Evolutionary conservation across 2,329 filamentous ascomycete genomes (phyloP).

Genomic region (Claviceps quebecensis): DNA sequence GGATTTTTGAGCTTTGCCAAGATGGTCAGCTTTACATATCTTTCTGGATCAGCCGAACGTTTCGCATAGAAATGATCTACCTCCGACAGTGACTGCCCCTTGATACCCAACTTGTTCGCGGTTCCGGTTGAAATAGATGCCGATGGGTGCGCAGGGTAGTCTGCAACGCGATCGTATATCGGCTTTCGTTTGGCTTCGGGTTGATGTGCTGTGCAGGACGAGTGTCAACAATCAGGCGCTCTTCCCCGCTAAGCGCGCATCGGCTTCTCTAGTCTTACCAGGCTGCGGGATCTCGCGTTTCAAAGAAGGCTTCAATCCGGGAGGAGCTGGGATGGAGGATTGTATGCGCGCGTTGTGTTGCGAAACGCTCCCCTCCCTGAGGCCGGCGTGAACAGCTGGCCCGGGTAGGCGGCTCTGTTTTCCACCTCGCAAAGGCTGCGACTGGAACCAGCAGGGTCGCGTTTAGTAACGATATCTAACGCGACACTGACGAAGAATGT

Average conservation of each 20-base stretch:
- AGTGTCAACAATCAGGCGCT: constrained; percentile 7
- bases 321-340: constrained; percentile 25
- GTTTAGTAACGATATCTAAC: neutral
- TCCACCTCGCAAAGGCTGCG: constrained; percentile 16
- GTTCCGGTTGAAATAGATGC: constrained; percentile 20
- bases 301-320: constrained; percentile 22
- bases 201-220: constrained; percentile 28
- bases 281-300: constrained; percentile 38
- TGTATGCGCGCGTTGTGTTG: constrained; percentile 42
- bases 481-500: neutral
- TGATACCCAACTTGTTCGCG: constrained; percentile 26
- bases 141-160: constrained; percentile 26
- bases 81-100: constrained; percentile 24
- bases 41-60: neutral
- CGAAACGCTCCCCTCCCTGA: constrained; percentile 45
- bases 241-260: neutral
- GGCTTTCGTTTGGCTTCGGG: constrained; percentile 48
- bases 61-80: neutral
- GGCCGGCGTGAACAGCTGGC: constrained; percentile 15
- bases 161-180: constrained; percentile 38
- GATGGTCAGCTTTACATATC: neutral
- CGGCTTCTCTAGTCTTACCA: constrained; percentile 16
- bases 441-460: neutral
- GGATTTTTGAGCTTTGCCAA: constrained; percentile 21
- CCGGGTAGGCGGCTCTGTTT: constrained; percentile 20